A percentile compares a stretch with the other conserved stretches of the same genome.
phyloP scores from a whole-genome alignment of 2,329 filamentous ascomycete genomes.

The Mycosphaerelloides madeirae region DNA sequence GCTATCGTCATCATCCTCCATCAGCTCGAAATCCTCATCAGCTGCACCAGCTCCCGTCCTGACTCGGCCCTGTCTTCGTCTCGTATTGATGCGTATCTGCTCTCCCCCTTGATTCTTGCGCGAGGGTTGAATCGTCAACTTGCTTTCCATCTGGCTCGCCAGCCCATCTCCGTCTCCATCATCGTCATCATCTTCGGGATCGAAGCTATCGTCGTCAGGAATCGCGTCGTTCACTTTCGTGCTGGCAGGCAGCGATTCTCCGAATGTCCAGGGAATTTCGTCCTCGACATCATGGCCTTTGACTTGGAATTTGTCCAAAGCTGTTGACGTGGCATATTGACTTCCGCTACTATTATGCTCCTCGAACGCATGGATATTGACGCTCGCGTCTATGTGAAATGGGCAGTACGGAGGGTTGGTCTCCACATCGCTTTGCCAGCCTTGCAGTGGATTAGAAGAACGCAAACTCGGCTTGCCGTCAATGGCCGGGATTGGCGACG shows the following conservation, averaged over 20 bases:
- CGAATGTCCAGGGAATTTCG: slow-evolving; percentile 27
- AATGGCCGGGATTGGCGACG: slow-evolving; percentile 6
- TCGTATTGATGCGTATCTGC: slow-evolving; percentile 21
- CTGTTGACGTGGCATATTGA: slow-evolving; percentile 9
- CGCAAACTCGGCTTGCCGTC: slow-evolving; percentile 1
- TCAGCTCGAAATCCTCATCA: slow-evolving; percentile 8
- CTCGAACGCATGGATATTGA: slow-evolving; percentile 67
- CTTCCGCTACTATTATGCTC: slow-evolving; percentile 17
- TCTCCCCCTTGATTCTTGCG: slow-evolving; percentile 9
- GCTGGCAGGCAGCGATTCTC: slow-evolving; percentile 24
- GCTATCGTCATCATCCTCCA: slow-evolving; percentile 9
- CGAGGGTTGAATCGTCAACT: slow-evolving; percentile 20
- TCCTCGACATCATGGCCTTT: slow-evolving; percentile 22
- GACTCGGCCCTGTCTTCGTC: slow-evolving; percentile 7
- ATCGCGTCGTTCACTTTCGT: slow-evolving; percentile 27
- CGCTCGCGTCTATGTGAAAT: slow-evolving; percentile 85
- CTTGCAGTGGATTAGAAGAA: background rate
- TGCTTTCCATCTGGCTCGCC: slow-evolving; percentile 23
- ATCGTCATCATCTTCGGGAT: slow-evolving; percentile 7
- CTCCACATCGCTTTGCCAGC: slow-evolving; percentile 47
- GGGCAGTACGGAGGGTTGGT: slow-evolving; percentile 94
- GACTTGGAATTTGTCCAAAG: slow-evolving; percentile 15
- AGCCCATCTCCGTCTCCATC: slow-evolving; percentile 11
- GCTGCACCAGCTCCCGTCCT: background rate
- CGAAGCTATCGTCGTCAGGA: slow-evolving; percentile 9